Base-by-base conservation (phyloP, 768 basidiomycete genomes). In the Calocybe gangraenosa region DNA sequence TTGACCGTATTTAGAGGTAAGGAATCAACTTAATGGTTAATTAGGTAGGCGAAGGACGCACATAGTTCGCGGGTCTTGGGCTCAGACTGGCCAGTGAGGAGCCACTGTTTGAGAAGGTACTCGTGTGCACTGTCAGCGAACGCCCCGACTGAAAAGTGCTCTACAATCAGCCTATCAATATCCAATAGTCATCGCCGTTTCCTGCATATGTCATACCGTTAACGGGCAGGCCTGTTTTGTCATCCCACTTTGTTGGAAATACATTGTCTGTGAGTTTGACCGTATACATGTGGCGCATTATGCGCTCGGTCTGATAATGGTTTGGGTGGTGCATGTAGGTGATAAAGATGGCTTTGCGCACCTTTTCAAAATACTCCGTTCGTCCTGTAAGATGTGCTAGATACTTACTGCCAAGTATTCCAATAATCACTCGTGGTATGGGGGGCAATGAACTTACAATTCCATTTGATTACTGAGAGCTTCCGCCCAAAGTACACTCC, bases 331-430 rank as follows among this genome's bases (percentile, higher is more conserved):
- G 14, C 23, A 47, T 7, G 23, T 30, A 17, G 11, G 17, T 21
- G 8, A 37, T 15, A 28, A 15, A 23, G 6, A 30, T 15, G 19
- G 17, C 14, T 0, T 10, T 10, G 18, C 42, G 18, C 31, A 70
- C 74, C 58, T 66, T 73, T 48, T 79, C 70, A 48, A 66, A 76
- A 59, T 83, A 85, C 34, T 75, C 73, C 23, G 74, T 66, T 46
- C 84, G 79, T 7, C 84, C 85, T 1, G 87, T 91, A 2, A 85
- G 59, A 58, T 86, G 79, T 2, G 85, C 85, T 0, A 92, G 73
- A 52, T 90, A 91, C 84, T 91, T 44, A 76, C 87, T 63, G 66
- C 54, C 3, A n/a, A n/a, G n/a, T n/a, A n/a, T n/a, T n/a, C n/a
- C n/a, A n/a, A n/a, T n/a, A n/a, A 10, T 31, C n/a, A 21, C 1